Conservation (phyloP, 345 rosid genomes). For the Clausena lansium region DNA sequence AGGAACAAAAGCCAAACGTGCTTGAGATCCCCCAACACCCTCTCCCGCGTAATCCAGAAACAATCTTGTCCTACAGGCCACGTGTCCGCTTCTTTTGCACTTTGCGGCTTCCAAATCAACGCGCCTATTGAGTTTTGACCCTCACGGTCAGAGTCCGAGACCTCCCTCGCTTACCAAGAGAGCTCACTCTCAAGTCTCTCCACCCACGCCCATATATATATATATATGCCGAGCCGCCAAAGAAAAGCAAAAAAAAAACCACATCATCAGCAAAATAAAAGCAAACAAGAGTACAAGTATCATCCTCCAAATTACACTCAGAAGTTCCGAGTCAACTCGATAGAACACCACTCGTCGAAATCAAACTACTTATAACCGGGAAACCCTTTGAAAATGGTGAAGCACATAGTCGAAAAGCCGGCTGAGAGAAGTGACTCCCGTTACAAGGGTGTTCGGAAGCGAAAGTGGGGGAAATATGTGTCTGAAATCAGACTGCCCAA, state of each 20-base stretch:
- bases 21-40: neutral
- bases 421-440: slow-evolving; percentile 20
- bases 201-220: neutral
- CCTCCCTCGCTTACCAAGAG: neutral
- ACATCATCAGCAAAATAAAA: neutral
- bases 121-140: slow-evolving; percentile 20
- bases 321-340: neutral
- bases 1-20: neutral
- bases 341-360: neutral
- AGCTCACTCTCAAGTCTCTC: neutral
- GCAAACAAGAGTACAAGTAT: neutral
- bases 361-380: neutral
- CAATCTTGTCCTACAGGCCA: neutral
- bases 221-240: slow-evolving; percentile 12
- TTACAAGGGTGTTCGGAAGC: slow-evolving; percentile 57
- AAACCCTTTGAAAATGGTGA: slow-evolving; percentile 24
- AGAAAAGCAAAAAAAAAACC: neutral
- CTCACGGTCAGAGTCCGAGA: neutral
- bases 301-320: neutral
- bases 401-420: slow-evolving; percentile 13
- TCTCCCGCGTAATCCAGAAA: slow-evolving; percentile 16
- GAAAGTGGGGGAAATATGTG: slow-evolving; percentile 74
- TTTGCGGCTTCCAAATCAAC: slow-evolving; percentile 14
- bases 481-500: slow-evolving; percentile 61
- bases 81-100: neutral